Evolutionary conservation across 352 stramenopile species (phyloP).

Genomic region (Globisporangium heterothallicum): DNA sequence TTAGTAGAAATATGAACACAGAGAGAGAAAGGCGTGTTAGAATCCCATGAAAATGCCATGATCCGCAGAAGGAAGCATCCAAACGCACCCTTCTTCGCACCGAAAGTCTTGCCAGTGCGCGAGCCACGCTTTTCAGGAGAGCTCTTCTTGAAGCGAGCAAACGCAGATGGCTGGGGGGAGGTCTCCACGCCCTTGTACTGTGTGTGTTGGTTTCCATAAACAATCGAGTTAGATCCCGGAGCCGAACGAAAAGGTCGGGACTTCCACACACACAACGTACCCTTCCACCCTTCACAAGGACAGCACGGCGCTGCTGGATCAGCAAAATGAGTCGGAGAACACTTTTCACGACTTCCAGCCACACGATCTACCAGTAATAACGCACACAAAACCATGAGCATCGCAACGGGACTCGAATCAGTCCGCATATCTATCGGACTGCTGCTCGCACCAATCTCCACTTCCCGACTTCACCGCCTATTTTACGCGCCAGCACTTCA

Average conservation of each 20-base stretch:
- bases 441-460: slow-evolving; percentile 59
- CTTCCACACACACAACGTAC: slow-evolving; percentile 22
- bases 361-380: slow-evolving; percentile 47
- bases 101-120: slow-evolving; percentile 68
- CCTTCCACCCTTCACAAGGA: slow-evolving; percentile 60
- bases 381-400: neutral
- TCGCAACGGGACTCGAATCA: no score
- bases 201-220: neutral
- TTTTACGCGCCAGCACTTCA: slow-evolving; percentile 68
- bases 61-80: neutral
- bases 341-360: slow-evolving; percentile 70
- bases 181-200: slow-evolving; percentile 60
- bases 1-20: neutral
- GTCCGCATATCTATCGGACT: no score
- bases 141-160: slow-evolving; percentile 53
- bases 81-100: slow-evolving; percentile 26
- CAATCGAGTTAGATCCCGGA: slow-evolving; percentile 1
- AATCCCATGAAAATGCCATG: no score
- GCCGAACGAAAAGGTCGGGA: no score
- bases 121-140: slow-evolving; percentile 43
- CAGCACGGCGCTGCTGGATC: slow-evolving; percentile 41
- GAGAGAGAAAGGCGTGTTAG: neutral
- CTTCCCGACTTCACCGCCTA: slow-evolving; percentile 58
- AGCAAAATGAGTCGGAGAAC: slow-evolving; percentile 64
- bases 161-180: slow-evolving; percentile 35